Conservation (phyloP, 1,284 basidiomycete species). For the Ceratobasidium sp. region DNA sequence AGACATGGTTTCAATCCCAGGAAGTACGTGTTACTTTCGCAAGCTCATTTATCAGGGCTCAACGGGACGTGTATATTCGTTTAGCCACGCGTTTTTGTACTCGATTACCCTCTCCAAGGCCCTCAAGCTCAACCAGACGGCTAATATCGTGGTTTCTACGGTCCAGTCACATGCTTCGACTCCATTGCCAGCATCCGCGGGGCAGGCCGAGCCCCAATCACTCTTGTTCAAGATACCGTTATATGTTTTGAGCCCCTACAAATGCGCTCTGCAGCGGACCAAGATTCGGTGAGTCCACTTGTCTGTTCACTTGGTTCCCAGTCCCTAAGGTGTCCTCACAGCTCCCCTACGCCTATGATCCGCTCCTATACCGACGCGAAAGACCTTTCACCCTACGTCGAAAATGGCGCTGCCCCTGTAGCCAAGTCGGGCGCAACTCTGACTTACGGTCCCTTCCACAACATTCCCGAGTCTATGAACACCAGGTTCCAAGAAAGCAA, state of each 20-base stretch:
- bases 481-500: slow-evolving; percentile 66
- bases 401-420: slow-evolving; percentile 58
- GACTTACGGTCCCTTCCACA: slow-evolving; percentile 88
- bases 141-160: slow-evolving; percentile 80
- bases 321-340: slow-evolving; percentile 33
- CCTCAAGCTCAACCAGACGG: slow-evolving; percentile 65
- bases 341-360: slow-evolving; percentile 47
- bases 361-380: slow-evolving; percentile 72
- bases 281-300: slow-evolving; percentile 76
- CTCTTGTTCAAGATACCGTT: slow-evolving; percentile 81
- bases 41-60: not conserved
- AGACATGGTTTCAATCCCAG: slow-evolving; percentile 63
- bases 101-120: slow-evolving; percentile 60
- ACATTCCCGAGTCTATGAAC: slow-evolving; percentile 71
- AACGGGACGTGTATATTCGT: slow-evolving; percentile 3
- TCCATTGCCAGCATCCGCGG: slow-evolving; percentile 78
- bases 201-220: slow-evolving; percentile 82
- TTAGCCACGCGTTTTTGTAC: slow-evolving; percentile 58
- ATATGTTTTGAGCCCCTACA: slow-evolving; percentile 85
- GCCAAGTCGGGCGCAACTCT: slow-evolving; percentile 84
- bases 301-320: slow-evolving; percentile 41
- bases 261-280: slow-evolving; percentile 81
- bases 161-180: slow-evolving; percentile 78
- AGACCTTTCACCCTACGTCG: slow-evolving; percentile 54
- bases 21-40: slow-evolving; percentile 59